These are phyloP conservation scores for Fusarium compactum DNA, from an alignment of 2,329 filamentous ascomycete genomes.

Conservation along the genomic window DNA sequence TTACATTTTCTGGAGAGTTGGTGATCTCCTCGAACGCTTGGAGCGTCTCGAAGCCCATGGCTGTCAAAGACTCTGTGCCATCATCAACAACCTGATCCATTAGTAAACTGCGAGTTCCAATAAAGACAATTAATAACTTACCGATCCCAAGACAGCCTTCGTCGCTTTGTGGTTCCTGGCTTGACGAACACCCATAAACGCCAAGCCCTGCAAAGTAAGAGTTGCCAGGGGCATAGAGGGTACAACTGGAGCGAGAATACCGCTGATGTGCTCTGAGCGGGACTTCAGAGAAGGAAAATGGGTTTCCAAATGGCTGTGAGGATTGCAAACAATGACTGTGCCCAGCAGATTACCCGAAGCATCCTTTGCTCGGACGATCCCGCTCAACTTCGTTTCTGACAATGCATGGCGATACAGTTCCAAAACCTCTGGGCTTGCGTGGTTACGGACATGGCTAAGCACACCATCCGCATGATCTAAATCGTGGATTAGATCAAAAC, in stretches of 20 bases:
- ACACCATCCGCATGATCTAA: conserved; percentile 80
- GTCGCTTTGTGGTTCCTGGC: conserved; percentile 82
- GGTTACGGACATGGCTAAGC: conserved; percentile 78
- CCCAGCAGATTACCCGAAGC: conserved; percentile 76
- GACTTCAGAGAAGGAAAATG: conserved; percentile 77
- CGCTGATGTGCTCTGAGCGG: conserved; percentile 71
- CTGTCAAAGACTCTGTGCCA: conserved; percentile 77
- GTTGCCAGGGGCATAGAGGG: conserved; percentile 75
- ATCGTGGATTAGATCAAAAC: conserved; percentile 86
- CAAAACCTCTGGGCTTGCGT: conserved; percentile 80
- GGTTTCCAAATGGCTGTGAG: conserved; percentile 74
- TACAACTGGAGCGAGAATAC: conserved; percentile 84
- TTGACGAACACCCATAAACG: conserved; percentile 83
- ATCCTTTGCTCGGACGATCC: conserved; percentile 85
- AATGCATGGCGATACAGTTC: conserved; percentile 85
- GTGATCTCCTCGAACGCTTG: conserved; percentile 87
- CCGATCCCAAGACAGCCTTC: conserved; percentile 82
- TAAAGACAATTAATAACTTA: conserved; percentile 58
- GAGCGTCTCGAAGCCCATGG: conserved; percentile 83
- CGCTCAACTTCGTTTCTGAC: conserved; percentile 76
- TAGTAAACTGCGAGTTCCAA: conserved; percentile 7
- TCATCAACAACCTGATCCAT: conserved; percentile 73
- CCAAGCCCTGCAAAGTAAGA: conserved; percentile 79
- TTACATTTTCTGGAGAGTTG: conserved; percentile 67
- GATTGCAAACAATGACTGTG: conserved; percentile 82